A percentile compares a stretch with the other conserved stretches of the same genome.
phyloP scores from a whole-genome alignment of 805 yeast species.

The Zygosaccharomyces siamensis region DNA sequence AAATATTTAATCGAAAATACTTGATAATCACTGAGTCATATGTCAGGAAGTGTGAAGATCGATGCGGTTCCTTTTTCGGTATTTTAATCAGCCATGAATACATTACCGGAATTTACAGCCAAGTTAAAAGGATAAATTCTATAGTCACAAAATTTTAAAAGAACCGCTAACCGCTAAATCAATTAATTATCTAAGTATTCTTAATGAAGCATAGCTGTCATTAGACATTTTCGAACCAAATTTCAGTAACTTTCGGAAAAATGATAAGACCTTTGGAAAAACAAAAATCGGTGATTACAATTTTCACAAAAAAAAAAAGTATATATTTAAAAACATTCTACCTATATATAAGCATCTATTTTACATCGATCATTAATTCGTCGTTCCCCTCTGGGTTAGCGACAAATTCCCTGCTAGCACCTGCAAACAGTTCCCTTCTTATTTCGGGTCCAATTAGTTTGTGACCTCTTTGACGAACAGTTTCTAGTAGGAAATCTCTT shows the following conservation, averaged over 20 bases:
- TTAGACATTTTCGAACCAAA: too few relatives aligned
- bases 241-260: not conserved
- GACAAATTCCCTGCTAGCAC: constrained; percentile 55
- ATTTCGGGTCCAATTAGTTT: constrained; percentile 88
- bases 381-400: constrained; percentile 26
- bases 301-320: not conserved
- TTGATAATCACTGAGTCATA: not conserved
- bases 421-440: constrained; percentile 87
- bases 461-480: constrained; percentile 85
- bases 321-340: not conserved
- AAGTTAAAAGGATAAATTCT: not conserved
- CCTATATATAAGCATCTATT: constrained; percentile 4
- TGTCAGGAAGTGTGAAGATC: not conserved
- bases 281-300: not conserved
- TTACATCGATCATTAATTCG: constrained; percentile 33
- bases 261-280: not conserved
- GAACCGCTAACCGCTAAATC: too few relatives aligned
- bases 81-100: not conserved
- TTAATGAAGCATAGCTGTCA: not conserved
- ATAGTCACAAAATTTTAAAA: too few relatives aligned
- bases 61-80: not conserved
- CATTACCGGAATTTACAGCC: not conserved
- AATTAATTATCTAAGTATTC: too few relatives aligned
- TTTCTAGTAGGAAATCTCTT: constrained; percentile 87
- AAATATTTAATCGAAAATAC: not conserved